Percentiles rank a stretch among this genome's conserved stretches.
These are phyloP conservation scores for Papilionanthe hybrid DNA, from an alignment of 116 monocot genomes.

Conservation along the genomic window DNA sequence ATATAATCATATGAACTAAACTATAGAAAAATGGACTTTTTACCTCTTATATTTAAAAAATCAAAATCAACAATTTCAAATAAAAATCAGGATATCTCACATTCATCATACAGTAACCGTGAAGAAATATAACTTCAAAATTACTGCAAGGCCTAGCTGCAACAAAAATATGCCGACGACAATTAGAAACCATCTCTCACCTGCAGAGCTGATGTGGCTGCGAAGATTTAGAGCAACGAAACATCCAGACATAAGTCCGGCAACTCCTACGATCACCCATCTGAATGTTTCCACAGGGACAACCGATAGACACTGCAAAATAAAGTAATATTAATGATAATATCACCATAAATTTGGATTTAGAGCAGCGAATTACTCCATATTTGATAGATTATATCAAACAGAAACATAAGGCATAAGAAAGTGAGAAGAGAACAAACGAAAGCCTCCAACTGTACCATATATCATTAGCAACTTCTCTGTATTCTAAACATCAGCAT, in stretches of 20 bases:
- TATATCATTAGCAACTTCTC: no score
- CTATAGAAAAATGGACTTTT: neutral
- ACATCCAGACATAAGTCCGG: constrained; percentile 86
- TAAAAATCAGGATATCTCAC: neutral
- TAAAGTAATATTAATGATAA: no score
- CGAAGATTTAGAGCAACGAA: constrained; percentile 87
- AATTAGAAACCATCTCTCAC: constrained; percentile 85
- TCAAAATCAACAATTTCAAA: neutral
- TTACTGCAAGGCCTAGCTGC: constrained; percentile 65
- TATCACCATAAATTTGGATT: no score
- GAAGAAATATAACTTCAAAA: constrained; percentile 85
- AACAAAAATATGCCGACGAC: constrained; percentile 81
- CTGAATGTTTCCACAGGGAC: constrained; percentile 86
- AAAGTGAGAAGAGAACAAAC: no score
- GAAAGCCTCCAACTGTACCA: no score
- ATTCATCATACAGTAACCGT: constrained; percentile 59
- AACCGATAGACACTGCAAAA: constrained; percentile 69
- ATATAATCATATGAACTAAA: neutral
- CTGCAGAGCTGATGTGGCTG: constrained; percentile 73
- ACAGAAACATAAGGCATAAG: no score
- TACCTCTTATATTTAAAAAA: neutral
- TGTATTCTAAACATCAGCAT: no score
- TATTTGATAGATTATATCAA: no score
- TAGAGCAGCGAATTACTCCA: no score
- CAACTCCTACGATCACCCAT: constrained; percentile 82